phyloP scores from a whole-genome alignment of 108 stramenopile genomes.

The Tribonema minus region DNA sequence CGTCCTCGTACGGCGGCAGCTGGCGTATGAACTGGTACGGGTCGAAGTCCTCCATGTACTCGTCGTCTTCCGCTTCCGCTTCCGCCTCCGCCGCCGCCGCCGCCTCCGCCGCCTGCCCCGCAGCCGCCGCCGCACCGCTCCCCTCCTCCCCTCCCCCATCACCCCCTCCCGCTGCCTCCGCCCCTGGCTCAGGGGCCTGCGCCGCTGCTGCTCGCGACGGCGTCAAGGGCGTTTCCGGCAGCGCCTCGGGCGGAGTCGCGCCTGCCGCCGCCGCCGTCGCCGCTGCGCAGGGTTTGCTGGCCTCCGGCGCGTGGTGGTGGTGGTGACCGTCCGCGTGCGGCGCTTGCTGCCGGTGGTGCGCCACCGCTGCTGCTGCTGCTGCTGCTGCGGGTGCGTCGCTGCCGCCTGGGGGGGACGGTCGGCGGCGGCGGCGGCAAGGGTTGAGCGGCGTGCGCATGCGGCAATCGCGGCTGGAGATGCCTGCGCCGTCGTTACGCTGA shows the following conservation, averaged over 20 bases:
- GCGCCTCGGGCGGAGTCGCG: not conserved
- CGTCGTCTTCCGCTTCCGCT: constrained; percentile 49
- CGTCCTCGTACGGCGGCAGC: constrained; percentile 68
- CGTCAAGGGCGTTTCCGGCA: not conserved
- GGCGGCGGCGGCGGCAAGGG: too few relatives aligned
- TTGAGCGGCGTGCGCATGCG: too few relatives aligned
- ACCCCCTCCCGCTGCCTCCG: not conserved
- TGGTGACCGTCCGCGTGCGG: too few relatives aligned
- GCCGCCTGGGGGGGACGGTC: too few relatives aligned
- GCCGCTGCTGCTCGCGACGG: not conserved
- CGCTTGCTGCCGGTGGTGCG: too few relatives aligned
- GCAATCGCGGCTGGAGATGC: too few relatives aligned
- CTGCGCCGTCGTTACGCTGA: too few relatives aligned
- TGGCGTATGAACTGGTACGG: constrained; percentile 89
- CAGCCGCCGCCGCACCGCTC: constrained; percentile 3
- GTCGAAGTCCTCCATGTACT: constrained; percentile 84
- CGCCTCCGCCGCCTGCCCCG: not conserved
- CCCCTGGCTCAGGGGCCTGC: not conserved
- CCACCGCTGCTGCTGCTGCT: too few relatives aligned
- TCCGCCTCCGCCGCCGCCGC: not conserved
- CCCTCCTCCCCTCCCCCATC: not conserved
- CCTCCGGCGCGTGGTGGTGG: too few relatives aligned
- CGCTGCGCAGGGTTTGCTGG: too few relatives aligned
- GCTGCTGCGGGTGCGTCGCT: too few relatives aligned
- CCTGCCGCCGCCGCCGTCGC: not conserved